These are phyloP conservation scores for Copromyces sp. DNA, from an alignment of 495 filamentous ascomycete genomes.

Conservation along the genomic window DNA sequence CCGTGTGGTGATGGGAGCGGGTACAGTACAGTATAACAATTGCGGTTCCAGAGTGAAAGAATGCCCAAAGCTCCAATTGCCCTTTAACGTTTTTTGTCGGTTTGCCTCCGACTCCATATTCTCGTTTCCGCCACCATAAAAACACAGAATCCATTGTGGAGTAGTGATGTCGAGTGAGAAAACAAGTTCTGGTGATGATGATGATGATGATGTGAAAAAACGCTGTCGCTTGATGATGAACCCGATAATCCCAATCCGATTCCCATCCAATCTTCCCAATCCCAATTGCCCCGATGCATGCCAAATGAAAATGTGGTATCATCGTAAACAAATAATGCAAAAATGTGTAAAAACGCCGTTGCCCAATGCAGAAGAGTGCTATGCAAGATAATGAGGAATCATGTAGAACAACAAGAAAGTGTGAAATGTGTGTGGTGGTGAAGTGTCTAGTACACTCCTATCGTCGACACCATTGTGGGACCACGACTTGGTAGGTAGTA, in stretches of 20 bases:
- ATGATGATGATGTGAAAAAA: neutral
- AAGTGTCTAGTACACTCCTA: constrained; percentile 36
- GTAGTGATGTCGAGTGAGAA: neutral
- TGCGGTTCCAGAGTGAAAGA: neutral
- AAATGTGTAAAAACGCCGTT: constrained; percentile 5
- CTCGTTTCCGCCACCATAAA: neutral
- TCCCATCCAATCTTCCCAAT: neutral
- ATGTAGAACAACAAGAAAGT: constrained; percentile 17
- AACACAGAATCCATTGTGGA: neutral
- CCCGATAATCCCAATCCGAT: constrained; percentile 3
- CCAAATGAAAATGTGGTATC: constrained; percentile 3
- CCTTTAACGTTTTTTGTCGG: neutral
- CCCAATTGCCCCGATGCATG: neutral
- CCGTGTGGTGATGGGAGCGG: neutral
- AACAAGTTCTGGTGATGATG: neutral
- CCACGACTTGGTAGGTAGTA: constrained; percentile 49
- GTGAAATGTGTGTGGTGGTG: constrained; percentile 16
- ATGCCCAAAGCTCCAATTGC: neutral
- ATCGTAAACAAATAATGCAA: neutral
- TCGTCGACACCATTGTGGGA: constrained; percentile 34
- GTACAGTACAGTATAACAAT: neutral
- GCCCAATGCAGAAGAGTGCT: constrained; percentile 6
- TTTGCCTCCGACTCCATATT: neutral
- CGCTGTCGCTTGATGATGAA: constrained; percentile 1
- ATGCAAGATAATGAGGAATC: neutral